Percentiles rank a stretch among this genome's conserved stretches.
These are phyloP conservation scores for Ophiostoma australiae DNA, from an alignment of 2,329 filamentous ascomycete genomes.

Conservation along the genomic window DNA sequence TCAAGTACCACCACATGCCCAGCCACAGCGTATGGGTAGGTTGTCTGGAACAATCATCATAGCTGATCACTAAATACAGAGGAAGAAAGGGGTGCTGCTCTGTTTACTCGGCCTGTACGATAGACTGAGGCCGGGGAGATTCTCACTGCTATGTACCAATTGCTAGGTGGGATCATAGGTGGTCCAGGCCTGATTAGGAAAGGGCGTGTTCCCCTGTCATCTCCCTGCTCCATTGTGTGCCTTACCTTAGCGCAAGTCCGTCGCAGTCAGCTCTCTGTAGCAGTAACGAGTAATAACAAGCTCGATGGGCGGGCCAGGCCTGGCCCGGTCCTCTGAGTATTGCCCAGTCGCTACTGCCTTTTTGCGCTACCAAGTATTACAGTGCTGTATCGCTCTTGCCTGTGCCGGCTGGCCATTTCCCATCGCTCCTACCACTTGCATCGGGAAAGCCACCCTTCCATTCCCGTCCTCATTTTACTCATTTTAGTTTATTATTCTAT, in stretches of 20 bases:
- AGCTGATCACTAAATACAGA: background rate
- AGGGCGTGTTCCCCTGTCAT: slow-evolving; percentile 6
- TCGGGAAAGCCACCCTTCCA: background rate
- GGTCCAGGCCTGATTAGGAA: slow-evolving; percentile 2
- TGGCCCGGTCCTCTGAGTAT: background rate
- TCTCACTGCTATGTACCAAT: too few relatives aligned
- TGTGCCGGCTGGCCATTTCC: background rate
- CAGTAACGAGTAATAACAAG: background rate
- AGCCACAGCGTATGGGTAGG: background rate
- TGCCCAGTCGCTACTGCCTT: background rate
- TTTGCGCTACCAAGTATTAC: background rate
- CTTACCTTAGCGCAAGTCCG: slow-evolving; percentile 10
- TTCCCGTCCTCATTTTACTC: background rate
- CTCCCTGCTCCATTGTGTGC: slow-evolving; percentile 7
- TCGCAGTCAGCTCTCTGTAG: background rate
- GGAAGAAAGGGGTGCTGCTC: background rate
- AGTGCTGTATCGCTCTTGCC: background rate
- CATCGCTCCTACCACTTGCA: background rate
- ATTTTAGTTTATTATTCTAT: background rate
- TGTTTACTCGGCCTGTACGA: background rate
- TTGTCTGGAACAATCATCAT: too few relatives aligned
- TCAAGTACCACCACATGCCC: background rate
- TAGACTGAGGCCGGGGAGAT: background rate
- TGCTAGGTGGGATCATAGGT: background rate
- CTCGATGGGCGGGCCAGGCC: background rate